phyloP scores from a whole-genome alignment of 2,329 filamentous ascomycete genomes.

The Furcasterigmium sp. region DNA sequence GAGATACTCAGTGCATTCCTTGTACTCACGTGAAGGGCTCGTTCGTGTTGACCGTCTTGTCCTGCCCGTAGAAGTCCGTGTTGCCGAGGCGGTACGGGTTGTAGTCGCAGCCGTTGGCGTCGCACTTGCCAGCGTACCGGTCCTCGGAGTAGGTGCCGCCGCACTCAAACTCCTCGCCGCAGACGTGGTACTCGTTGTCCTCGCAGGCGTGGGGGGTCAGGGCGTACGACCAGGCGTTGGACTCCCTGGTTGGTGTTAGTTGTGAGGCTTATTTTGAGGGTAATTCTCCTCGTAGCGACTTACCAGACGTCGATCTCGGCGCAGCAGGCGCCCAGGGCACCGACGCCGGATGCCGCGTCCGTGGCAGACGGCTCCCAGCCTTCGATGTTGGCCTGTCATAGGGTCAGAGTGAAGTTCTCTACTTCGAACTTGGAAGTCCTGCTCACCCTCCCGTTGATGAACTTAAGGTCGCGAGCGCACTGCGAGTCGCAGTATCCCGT shows the following conservation, averaged over 20 bases:
- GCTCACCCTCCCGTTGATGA: constrained; percentile 42
- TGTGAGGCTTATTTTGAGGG: not conserved
- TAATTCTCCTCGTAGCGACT: not conserved
- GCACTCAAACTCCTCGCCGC: constrained; percentile 32
- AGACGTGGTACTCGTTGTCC: constrained; percentile 39
- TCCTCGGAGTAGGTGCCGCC: constrained; percentile 42
- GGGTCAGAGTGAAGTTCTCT: constrained; percentile 3
- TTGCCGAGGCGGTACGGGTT: constrained; percentile 62
- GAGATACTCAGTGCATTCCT: not conserved
- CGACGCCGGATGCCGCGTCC: constrained; percentile 45
- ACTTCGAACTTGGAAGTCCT: not conserved
- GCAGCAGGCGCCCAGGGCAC: constrained; percentile 49
- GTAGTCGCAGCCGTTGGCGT: constrained; percentile 62
- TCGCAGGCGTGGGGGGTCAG: constrained; percentile 59
- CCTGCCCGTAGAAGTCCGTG: constrained; percentile 54
- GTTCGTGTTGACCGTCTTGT: constrained; percentile 50
- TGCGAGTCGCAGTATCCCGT: constrained; percentile 52
- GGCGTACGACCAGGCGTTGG: constrained; percentile 56
- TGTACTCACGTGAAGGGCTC: constrained; percentile 38
- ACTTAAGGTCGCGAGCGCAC: constrained; percentile 44
- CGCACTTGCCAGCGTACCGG: constrained; percentile 55
- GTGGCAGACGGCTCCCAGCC: constrained; percentile 42
- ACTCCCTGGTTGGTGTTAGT: constrained; percentile 21
- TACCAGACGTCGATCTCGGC: constrained; percentile 58
- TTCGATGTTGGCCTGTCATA: constrained; percentile 35